Conservation (phyloP, 129 eudicot species). For the Oenanthe sinensis region DNA sequence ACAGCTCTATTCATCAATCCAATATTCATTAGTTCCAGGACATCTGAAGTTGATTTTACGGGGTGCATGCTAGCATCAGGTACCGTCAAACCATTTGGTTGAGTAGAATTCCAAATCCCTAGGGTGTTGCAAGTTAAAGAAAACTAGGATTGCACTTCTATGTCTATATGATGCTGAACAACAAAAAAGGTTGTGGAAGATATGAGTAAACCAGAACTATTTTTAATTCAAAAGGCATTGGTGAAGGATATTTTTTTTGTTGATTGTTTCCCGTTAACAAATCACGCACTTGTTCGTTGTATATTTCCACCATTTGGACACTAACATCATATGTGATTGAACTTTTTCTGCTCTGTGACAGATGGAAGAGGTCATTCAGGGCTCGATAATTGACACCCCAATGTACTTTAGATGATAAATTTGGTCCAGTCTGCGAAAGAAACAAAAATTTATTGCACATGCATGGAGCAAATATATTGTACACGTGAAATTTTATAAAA, state of each 20-base stretch:
- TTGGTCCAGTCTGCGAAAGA: constrained; percentile 59
- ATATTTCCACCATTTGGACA: constrained; percentile 92
- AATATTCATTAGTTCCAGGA: constrained; percentile 67
- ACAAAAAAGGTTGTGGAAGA: neutral
- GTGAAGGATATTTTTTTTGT: constrained; percentile 78
- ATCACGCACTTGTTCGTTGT: constrained; percentile 90
- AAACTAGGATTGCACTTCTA: constrained; percentile 13
- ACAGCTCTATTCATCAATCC: constrained; percentile 81
- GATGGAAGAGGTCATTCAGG: constrained; percentile 63
- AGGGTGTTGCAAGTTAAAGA: constrained; percentile 76
- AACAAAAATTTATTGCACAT: constrained; percentile 1
- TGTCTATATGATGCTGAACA: neutral
- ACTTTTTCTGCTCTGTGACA: constrained; percentile 62
- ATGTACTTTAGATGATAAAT: constrained; percentile 46
- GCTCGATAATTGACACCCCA: constrained; percentile 98
- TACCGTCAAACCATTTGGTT: constrained; percentile 90
- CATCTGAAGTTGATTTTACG: constrained; percentile 68
- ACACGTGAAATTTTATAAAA: neutral
- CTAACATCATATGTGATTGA: constrained; percentile 61
- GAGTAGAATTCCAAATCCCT: constrained; percentile 75
- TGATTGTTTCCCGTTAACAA: constrained; percentile 35
- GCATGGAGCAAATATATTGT: neutral
- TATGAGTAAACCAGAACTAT: neutral
- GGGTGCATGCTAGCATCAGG: constrained; percentile 94
- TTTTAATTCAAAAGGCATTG: neutral